Percentiles rank a stretch among this genome's conserved stretches.
Evolutionary conservation across 495 filamentous ascomycete species (phyloP).

Genomic region (Podospora conica): DNA sequence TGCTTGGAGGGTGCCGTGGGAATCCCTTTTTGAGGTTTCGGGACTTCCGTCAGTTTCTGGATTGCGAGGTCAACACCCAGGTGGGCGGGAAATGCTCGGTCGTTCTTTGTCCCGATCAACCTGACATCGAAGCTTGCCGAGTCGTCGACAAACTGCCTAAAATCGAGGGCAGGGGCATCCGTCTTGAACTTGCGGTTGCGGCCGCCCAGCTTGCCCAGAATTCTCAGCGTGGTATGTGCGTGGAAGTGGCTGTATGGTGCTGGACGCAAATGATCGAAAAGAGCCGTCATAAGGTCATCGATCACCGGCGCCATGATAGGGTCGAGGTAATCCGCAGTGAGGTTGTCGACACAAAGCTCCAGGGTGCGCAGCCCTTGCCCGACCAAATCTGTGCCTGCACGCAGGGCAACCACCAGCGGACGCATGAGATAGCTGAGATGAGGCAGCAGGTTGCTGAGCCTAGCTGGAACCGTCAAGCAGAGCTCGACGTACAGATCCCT

Average conservation of each 20-base stretch:
- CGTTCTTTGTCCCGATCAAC: conserved; percentile 79
- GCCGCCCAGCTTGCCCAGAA: conserved; percentile 93
- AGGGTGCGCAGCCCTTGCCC: conserved; percentile 90
- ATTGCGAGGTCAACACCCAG: conserved; percentile 86
- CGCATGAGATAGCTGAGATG: conserved; percentile 97
- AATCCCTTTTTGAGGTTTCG: conserved; percentile 47
- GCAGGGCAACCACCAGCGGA: conserved; percentile 87
- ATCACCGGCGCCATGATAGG: conserved; percentile 99
- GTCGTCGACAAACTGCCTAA: conserved; percentile 81
- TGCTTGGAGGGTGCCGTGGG: conserved; percentile 43
- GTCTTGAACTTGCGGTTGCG: conserved; percentile 93
- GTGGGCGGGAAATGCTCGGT: conserved; percentile 77
- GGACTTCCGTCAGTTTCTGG: conserved; percentile 71
- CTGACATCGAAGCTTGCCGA: conserved; percentile 76
- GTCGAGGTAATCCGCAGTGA: conserved; percentile 95
- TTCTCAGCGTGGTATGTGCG: conserved; percentile 96
- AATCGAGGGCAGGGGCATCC: conserved; percentile 72
- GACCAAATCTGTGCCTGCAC: conserved; percentile 86
- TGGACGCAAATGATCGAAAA: conserved; percentile 91
- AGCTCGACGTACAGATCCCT: conserved; percentile 96
- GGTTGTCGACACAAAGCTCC: conserved; percentile 95
- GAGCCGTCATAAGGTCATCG: conserved; percentile 92
- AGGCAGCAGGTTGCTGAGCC: conserved; percentile 92
- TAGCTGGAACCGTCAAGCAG: conserved; percentile 89
- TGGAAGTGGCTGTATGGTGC: conserved; percentile 94